Conservation (phyloP, 2,329 filamentous ascomycete genomes). For the Zelopaecilomyces penicillatus region DNA sequence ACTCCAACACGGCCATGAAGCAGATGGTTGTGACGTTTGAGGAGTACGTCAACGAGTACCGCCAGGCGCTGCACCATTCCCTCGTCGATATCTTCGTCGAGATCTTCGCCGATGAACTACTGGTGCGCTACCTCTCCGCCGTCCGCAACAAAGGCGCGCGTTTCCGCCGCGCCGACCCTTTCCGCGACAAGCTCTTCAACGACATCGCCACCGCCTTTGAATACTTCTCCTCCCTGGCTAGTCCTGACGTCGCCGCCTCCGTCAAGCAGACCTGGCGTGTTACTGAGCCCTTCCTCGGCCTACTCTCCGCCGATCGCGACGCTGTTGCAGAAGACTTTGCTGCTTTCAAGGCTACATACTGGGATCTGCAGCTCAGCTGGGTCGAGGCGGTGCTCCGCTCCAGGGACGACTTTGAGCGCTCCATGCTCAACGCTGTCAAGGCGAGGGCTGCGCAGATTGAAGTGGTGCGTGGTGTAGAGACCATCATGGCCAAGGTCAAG, state of each 20-base stretch:
- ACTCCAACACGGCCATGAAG: conserved; percentile 76
- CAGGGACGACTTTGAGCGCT: conserved; percentile 87
- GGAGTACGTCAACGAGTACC: conserved; percentile 88
- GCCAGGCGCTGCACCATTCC: conserved; percentile 72
- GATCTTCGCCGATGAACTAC: conserved; percentile 84
- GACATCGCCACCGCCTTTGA: conserved; percentile 86
- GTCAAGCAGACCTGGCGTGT: conserved; percentile 93
- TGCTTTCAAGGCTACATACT: conserved; percentile 75
- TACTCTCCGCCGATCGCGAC: conserved; percentile 70
- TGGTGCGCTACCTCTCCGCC: conserved; percentile 72
- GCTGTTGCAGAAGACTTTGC: conserved; percentile 71
- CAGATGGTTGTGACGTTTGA: conserved; percentile 92
- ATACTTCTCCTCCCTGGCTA: conserved; percentile 69
- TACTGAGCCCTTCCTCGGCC: conserved; percentile 70
- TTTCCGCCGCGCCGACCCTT: conserved; percentile 79
- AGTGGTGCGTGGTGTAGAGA: conserved; percentile 73
- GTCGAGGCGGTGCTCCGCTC: conserved; percentile 83
- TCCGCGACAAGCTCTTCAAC: conserved; percentile 87
- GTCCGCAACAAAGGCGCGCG: conserved; percentile 87
- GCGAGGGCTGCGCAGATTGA: conserved; percentile 77
- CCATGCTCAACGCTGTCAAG: conserved; percentile 84
- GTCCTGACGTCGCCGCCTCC: conserved; percentile 56
- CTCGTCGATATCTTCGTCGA: conserved; percentile 88
- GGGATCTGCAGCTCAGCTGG: conserved; percentile 93
- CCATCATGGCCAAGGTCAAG: conserved; percentile 90